Evolutionary conservation across 768 basidiomycete genomes (phyloP).

Genomic region (Ramaria rubella): DNA sequence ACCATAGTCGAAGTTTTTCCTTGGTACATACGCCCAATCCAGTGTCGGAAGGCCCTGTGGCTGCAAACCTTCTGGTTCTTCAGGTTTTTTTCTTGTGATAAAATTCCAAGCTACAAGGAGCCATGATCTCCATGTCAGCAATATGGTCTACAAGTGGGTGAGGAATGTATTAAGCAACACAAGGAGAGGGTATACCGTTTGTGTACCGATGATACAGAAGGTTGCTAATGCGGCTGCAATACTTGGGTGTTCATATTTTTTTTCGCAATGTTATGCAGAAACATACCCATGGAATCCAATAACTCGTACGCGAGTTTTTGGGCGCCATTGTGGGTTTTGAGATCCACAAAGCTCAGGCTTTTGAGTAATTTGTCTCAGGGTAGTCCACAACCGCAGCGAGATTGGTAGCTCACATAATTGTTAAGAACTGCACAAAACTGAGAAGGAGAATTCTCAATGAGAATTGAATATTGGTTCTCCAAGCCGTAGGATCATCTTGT

Average conservation of each 20-base stretch:
- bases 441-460: neutral
- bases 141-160: neutral
- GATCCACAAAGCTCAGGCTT: neutral
- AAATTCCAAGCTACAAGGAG: neutral
- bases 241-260: neutral
- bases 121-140: neutral
- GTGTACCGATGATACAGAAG: neutral
- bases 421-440: neutral
- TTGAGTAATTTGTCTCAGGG: neutral
- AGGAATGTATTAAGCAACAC: neutral
- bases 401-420: neutral
- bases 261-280: neutral
- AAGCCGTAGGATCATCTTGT: neutral
- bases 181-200: neutral
- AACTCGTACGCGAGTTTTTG: neutral
- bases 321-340: neutral
- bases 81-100: neutral
- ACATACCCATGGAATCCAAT: neutral
- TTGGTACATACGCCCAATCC: neutral
- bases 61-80: neutral
- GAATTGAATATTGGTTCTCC: neutral
- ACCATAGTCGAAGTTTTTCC: neutral
- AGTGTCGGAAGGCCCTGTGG: neutral
- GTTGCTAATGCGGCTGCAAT: neutral
- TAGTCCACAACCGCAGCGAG: neutral